Conservation (phyloP, 2,329 filamentous ascomycete genomes). For the Hypoxylon sp. region DNA sequence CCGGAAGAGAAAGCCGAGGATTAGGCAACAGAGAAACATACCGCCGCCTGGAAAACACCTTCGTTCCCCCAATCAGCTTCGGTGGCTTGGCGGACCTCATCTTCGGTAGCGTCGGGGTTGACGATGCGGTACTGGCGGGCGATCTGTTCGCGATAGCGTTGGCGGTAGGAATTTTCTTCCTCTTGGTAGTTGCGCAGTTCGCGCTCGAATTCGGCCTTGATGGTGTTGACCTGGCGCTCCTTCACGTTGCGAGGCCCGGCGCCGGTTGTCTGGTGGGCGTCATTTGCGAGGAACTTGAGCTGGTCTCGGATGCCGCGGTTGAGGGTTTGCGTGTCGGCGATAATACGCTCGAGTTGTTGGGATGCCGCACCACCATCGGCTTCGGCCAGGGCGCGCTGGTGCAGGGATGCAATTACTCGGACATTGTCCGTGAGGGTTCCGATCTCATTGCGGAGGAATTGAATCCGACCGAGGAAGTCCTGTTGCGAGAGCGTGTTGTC, state of each 20-base stretch:
- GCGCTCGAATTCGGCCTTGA: conserved; percentile 80
- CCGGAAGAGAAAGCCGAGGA: not conserved
- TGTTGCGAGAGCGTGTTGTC: conserved; percentile 68
- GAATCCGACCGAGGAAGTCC: conserved; percentile 78
- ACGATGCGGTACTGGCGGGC: conserved; percentile 85
- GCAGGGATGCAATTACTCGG: conserved; percentile 75
- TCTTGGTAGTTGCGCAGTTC: conserved; percentile 79
- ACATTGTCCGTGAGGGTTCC: conserved; percentile 76
- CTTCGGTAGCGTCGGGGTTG: conserved; percentile 82
- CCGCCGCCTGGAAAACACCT: conserved; percentile 85
- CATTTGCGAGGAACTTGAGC: conserved; percentile 81
- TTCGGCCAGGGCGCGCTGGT: conserved; percentile 79
- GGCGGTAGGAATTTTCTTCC: conserved; percentile 79
- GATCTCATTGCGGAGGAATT: conserved; percentile 77
- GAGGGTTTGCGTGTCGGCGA: conserved; percentile 78
- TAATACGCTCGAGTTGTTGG: conserved; percentile 75
- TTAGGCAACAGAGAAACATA: conserved; percentile 61
- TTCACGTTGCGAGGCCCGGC: conserved; percentile 73
- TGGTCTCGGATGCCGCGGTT: conserved; percentile 84
- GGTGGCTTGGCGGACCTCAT: conserved; percentile 77
- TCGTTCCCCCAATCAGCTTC: conserved; percentile 82
- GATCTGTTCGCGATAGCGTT: conserved; percentile 82
- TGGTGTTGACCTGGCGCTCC: conserved; percentile 75
- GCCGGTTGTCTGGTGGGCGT: conserved; percentile 75
- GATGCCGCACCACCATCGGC: conserved; percentile 69